A percentile compares a stretch with the other conserved stretches of the same genome.
Evolutionary conservation across 192 early-diverging fungal species (phyloP).

Genomic region (Chytriomyces sp.): DNA sequence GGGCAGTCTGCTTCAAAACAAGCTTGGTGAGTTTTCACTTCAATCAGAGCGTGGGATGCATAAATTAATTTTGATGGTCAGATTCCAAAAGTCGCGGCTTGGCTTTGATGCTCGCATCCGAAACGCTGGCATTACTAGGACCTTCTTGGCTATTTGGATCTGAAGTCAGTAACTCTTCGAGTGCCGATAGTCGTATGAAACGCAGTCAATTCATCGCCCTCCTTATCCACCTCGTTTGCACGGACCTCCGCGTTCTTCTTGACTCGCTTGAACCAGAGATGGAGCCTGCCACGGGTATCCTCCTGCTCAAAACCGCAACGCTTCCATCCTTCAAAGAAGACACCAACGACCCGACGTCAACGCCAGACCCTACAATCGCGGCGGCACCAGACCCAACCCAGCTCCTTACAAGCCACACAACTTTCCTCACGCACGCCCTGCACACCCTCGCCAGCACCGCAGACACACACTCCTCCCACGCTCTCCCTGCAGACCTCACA

Average conservation of each 20-base stretch:
- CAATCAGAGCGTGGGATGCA: background rate
- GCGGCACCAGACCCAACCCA: background rate
- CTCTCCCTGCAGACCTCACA: background rate
- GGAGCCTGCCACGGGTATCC: background rate
- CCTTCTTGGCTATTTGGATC: constrained; percentile 14
- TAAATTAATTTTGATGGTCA: background rate
- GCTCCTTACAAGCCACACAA: background rate
- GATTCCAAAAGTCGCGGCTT: background rate
- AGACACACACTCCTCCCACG: background rate
- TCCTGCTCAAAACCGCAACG: too few relatives aligned
- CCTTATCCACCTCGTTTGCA: constrained; percentile 14
- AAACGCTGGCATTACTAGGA: background rate
- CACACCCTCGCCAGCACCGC: background rate
- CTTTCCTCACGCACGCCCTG: constrained; percentile 16
- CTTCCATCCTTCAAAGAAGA: too few relatives aligned
- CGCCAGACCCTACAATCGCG: background rate
- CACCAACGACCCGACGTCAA: background rate
- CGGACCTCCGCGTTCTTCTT: constrained; percentile 21
- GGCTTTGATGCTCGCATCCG: constrained; percentile 2
- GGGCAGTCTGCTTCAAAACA: background rate
- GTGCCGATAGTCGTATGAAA: background rate
- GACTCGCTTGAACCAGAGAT: background rate
- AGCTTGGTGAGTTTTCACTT: background rate
- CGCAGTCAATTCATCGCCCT: constrained; percentile 16
- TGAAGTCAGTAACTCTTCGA: background rate